Evolutionary conservation across 805 yeast genomes (phyloP).

Genomic region (Ogataea ganodermae): DNA sequence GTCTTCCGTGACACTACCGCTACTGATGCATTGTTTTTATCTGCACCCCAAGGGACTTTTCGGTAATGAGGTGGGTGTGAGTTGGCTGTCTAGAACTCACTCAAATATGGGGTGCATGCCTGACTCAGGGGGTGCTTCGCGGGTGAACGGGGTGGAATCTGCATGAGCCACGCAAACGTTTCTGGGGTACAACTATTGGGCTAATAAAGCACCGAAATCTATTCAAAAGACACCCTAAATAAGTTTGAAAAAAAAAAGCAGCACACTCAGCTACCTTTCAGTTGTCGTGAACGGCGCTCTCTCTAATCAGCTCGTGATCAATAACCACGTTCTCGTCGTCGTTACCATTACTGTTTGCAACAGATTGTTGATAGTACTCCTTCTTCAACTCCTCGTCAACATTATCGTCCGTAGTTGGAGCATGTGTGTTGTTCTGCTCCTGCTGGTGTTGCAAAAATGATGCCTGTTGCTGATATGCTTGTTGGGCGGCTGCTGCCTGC

Average conservation of each 20-base stretch:
- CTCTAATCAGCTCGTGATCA: conserved; percentile 17
- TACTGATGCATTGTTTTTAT: too few species aligned
- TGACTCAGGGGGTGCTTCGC: not conserved
- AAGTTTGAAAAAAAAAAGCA: not conserved
- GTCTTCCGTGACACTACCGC: too few species aligned
- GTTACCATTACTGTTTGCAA: conserved; percentile 4
- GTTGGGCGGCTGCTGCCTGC: conserved; percentile 5
- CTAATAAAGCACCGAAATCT: too few species aligned
- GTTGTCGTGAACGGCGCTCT: conserved; percentile 9
- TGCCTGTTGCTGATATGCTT: conserved; percentile 4
- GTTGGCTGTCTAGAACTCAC: too few species aligned
- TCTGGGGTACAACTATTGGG: too few species aligned
- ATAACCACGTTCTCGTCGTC: conserved; percentile 14
- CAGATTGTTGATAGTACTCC: conserved; percentile 14
- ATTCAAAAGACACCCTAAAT: too few species aligned
- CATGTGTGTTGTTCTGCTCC: not conserved
- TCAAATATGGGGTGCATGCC: not conserved
- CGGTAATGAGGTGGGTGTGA: too few species aligned
- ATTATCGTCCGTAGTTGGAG: conserved; percentile 21
- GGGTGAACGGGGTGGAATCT: too few species aligned
- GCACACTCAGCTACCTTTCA: not conserved
- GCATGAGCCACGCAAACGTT: too few species aligned
- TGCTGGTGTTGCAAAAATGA: conserved; percentile 3
- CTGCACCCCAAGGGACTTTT: too few species aligned
- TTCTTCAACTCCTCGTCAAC: conserved; percentile 27